Conservation (phyloP, 192 early-diverging fungal species). For the Podila horticola region DNA sequence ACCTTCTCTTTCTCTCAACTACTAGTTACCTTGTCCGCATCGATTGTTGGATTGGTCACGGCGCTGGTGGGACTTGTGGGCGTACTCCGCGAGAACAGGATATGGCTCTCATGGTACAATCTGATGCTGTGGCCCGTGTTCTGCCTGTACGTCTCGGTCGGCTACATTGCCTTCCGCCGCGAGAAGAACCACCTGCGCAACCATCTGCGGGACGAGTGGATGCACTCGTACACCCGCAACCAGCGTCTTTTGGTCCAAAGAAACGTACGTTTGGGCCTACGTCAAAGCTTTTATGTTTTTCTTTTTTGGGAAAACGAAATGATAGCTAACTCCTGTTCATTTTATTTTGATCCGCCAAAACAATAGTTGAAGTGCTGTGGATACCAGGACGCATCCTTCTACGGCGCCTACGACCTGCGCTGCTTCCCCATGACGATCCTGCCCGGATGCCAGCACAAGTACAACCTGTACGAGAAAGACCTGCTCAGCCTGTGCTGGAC, state of each 20-base stretch:
- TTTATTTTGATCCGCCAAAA: background rate
- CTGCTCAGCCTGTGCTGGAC: slow-evolving; percentile 35
- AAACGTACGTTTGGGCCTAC: slow-evolving; percentile 45
- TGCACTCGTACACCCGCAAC: slow-evolving; percentile 16
- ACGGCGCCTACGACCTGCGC: slow-evolving; percentile 44
- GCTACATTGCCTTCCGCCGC: slow-evolving; percentile 52
- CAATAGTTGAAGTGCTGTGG: slow-evolving; percentile 57
- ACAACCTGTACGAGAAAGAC: slow-evolving; percentile 26
- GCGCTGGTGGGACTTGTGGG: slow-evolving; percentile 42
- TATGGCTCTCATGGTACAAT: slow-evolving; percentile 29
- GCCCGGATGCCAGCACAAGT: slow-evolving; percentile 54
- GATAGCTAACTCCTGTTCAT: too few species aligned
- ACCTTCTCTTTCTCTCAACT: background rate
- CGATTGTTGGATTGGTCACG: slow-evolving; percentile 16
- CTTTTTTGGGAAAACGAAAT: background rate
- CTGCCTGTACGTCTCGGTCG: slow-evolving; percentile 36
- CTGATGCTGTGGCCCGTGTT: slow-evolving; percentile 51
- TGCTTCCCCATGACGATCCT: slow-evolving; percentile 51
- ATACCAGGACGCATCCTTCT: slow-evolving; percentile 29
- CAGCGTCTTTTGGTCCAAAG: slow-evolving; percentile 46
- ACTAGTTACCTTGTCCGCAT: slow-evolving; percentile 36
- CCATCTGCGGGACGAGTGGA: slow-evolving; percentile 52
- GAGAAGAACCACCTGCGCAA: slow-evolving; percentile 37
- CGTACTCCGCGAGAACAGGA: slow-evolving; percentile 37
- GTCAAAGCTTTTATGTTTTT: background rate